phyloP scores from a whole-genome alignment of 2,329 filamentous ascomycete genomes.

The Ceratocystis variospora region DNA sequence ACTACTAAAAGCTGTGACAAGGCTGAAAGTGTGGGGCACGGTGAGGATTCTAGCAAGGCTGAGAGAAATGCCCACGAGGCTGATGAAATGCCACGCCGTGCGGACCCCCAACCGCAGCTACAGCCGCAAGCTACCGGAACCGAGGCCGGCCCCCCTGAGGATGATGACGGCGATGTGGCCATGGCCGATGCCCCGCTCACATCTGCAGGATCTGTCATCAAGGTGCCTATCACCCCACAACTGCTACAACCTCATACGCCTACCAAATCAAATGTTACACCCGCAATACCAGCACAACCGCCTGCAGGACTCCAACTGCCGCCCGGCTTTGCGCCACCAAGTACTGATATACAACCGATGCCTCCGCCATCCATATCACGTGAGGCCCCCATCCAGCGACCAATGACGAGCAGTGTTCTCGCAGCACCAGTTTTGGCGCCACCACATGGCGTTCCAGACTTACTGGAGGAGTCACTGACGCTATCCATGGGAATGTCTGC shows the following conservation, averaged over 20 bases:
- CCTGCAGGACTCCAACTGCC: constrained; percentile 15
- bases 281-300: not conserved
- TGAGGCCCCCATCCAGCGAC: constrained; percentile 3
- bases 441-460: constrained; percentile 22
- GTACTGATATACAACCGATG: constrained; percentile 6
- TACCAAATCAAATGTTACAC: not conserved
- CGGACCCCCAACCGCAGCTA: not conserved
- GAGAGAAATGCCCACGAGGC: not conserved
- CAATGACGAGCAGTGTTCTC: constrained; percentile 24
- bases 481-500: constrained; percentile 22
- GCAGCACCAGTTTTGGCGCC: constrained; percentile 30
- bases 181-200: constrained; percentile 8
- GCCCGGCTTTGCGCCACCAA: constrained; percentile 16
- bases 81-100: not conserved
- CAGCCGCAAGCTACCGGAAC: not conserved
- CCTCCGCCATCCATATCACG: constrained; percentile 14
- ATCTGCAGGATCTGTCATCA: not conserved
- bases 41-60: not conserved
- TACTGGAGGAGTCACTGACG: constrained; percentile 15
- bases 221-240: not conserved
- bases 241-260: not conserved
- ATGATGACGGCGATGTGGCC: constrained; percentile 11
- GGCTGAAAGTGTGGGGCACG: not conserved
- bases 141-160: not conserved
- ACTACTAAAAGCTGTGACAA: not conserved